These are phyloP conservation scores for Talaromyces verruculosus DNA, from an alignment of 2,329 filamentous ascomycete genomes.

Conservation along the genomic window DNA sequence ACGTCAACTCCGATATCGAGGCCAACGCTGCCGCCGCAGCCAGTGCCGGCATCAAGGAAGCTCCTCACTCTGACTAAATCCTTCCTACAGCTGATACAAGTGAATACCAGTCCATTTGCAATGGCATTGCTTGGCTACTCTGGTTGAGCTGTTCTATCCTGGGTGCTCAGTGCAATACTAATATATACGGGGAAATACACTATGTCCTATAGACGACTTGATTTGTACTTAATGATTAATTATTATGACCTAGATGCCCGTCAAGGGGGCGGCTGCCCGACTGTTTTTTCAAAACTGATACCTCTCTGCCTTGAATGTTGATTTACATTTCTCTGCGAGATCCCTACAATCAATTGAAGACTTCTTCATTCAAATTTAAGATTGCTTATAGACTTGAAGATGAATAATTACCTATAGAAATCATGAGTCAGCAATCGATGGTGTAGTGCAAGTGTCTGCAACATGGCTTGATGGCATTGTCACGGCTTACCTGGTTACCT, in stretches of 20 bases:
- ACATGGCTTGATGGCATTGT: too few relatives aligned
- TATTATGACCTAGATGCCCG: not conserved
- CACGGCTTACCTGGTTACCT: too few relatives aligned
- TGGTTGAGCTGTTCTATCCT: not conserved
- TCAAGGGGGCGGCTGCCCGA: not conserved
- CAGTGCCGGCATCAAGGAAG: conserved; percentile 8
- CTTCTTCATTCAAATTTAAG: too few relatives aligned
- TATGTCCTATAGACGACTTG: not conserved
- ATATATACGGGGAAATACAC: not conserved
- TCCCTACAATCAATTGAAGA: not conserved
- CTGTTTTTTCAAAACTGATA: not conserved
- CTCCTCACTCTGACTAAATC: not conserved
- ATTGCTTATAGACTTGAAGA: too few relatives aligned
- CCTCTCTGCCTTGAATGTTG: not conserved
- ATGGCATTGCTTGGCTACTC: not conserved
- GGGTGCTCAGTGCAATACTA: not conserved
- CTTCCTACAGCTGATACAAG: not conserved
- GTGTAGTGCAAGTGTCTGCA: not conserved
- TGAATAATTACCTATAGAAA: not conserved
- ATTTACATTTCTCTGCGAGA: not conserved
- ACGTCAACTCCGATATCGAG: conserved; percentile 18
- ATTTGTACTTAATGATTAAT: conserved; percentile 3
- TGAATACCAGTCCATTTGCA: not conserved
- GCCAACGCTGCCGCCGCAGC: conserved; percentile 3
- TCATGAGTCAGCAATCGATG: not conserved